These are phyloP conservation scores for Oenanthe javanica DNA, from an alignment of 140 eudicot species.

Conservation along the genomic window DNA sequence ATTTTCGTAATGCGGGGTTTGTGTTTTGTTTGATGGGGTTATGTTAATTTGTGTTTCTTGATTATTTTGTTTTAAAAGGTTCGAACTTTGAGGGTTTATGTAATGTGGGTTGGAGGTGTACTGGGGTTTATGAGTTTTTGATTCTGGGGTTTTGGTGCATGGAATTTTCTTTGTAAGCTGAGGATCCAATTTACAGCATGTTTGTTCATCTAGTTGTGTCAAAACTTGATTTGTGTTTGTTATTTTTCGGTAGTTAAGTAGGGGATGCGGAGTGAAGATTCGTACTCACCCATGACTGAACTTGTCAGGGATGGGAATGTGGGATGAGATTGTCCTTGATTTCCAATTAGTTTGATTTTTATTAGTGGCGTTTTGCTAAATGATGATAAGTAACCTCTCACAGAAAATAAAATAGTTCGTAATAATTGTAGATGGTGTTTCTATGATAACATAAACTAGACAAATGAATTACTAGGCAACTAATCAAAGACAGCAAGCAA, in stretches of 20 bases:
- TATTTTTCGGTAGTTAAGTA: background rate
- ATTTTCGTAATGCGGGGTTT: background rate
- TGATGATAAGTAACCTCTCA: background rate
- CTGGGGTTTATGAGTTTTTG: conserved; percentile 9
- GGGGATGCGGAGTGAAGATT: background rate
- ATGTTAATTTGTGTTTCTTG: conserved; percentile 23
- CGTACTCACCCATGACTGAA: background rate
- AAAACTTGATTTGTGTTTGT: background rate
- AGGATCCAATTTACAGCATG: background rate
- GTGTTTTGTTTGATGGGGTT: background rate
- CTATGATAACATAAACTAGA: background rate
- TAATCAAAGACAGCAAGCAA: background rate
- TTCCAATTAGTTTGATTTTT: background rate
- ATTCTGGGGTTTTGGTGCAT: conserved; percentile 16
- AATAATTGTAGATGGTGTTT: background rate
- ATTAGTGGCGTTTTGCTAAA: background rate
- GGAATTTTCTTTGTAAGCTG: background rate
- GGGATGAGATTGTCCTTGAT: background rate
- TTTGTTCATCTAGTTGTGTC: background rate
- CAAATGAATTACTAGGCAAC: background rate
- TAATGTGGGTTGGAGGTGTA: conserved; percentile 8
- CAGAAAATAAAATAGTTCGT: background rate
- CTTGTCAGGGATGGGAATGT: no score
- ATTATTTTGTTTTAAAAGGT: conserved; percentile 13
- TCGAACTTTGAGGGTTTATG: background rate